Percentiles rank a stretch among this genome's conserved stretches.
Evolutionary conservation across 2,329 filamentous ascomycete species (phyloP).

Genomic region (Apiospora arundinis): DNA sequence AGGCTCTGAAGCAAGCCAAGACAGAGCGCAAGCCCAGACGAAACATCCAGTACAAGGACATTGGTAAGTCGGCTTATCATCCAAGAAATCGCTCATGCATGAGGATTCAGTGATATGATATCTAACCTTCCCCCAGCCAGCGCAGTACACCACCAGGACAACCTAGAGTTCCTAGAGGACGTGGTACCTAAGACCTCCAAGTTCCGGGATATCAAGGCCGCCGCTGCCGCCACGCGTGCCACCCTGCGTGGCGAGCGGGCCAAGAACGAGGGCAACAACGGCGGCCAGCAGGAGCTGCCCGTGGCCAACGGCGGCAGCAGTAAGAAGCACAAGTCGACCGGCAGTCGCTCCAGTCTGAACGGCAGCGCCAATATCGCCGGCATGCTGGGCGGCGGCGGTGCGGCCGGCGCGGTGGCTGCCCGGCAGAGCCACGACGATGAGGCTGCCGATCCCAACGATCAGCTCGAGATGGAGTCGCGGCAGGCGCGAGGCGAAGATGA

Average conservation of each 20-base stretch:
- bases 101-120: background rate
- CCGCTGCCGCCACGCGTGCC: constrained; percentile 57
- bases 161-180: constrained; percentile 93
- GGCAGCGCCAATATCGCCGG: constrained; percentile 32
- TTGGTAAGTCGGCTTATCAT: constrained; percentile 62
- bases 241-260: constrained; percentile 51
- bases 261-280: constrained; percentile 26
- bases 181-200: constrained; percentile 86
- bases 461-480: constrained; percentile 62
- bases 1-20: constrained; percentile 87
- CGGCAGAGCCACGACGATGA: constrained; percentile 36
- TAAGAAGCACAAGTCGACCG: constrained; percentile 46
- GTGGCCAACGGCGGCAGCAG: constrained; percentile 35
- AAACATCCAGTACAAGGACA: constrained; percentile 95
- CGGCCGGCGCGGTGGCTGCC: constrained; percentile 31
- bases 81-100: background rate
- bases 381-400: constrained; percentile 37
- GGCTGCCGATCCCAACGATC: constrained; percentile 55
- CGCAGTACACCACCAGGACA: constrained; percentile 86
- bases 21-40: constrained; percentile 89
- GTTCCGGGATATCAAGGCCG: constrained; percentile 78
- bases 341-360: constrained; percentile 34
- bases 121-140: constrained; percentile 61
- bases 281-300: constrained; percentile 34
- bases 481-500: constrained; percentile 51